Percentiles rank a stretch among this genome's conserved stretches.
phyloP scores from a whole-genome alignment of 345 rosid species.

The Eucalyptus shirleyi region DNA sequence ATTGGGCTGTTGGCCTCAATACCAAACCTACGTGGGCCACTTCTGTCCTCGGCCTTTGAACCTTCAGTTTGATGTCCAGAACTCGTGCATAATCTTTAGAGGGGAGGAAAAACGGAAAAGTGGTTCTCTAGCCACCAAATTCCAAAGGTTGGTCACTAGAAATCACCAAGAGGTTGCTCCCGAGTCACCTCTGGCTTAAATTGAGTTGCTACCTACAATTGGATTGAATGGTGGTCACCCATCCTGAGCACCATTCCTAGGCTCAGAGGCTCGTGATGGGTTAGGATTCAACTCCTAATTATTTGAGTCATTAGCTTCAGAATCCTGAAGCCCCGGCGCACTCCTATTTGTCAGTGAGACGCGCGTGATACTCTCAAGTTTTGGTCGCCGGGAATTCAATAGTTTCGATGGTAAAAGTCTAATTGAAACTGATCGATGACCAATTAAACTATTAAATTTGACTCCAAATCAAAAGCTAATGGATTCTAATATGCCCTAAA shows the following conservation, averaged over 20 bases:
- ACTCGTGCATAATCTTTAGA: background rate
- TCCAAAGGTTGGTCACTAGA: background rate
- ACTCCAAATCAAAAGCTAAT: background rate
- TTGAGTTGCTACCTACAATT: background rate
- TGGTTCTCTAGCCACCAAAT: background rate
- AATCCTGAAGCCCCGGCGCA: background rate
- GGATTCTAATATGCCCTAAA: background rate
- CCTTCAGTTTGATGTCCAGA: background rate
- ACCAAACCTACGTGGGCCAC: background rate
- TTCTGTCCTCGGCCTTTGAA: background rate
- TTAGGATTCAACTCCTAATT: background rate
- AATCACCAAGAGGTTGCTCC: no score
- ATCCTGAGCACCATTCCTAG: background rate
- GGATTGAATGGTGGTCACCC: background rate
- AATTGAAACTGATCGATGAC: background rate
- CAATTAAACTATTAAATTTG: background rate
- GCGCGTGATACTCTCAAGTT: background rate
- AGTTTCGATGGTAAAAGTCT: background rate
- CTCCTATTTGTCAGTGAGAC: no score
- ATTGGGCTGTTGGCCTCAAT: background rate
- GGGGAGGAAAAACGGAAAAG: background rate
- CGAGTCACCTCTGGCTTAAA: background rate
- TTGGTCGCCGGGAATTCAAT: background rate
- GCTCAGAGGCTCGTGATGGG: background rate
- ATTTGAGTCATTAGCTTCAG: background rate